Percentiles rank a stretch among this genome's conserved stretches.
Conservation (phyloP, 495 filamentous ascomycete species). For the Penicillium arizonense region DNA sequence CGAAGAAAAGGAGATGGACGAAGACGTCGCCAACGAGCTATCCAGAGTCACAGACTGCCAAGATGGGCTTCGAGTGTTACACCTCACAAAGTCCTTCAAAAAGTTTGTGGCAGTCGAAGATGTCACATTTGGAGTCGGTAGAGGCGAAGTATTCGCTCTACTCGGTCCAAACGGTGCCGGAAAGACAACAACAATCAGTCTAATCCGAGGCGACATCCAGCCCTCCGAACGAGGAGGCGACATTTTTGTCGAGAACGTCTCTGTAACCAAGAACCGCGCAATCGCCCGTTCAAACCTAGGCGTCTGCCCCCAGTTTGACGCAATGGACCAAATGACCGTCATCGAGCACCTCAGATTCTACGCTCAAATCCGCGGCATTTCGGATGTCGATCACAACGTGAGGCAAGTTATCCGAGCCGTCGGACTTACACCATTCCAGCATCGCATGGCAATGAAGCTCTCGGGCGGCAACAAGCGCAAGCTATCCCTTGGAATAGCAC, state of each 20-base stretch:
- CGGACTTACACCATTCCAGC: constrained; percentile 33
- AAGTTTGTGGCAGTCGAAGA: constrained; percentile 71
- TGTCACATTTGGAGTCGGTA: constrained; percentile 74
- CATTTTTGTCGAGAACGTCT: constrained; percentile 71
- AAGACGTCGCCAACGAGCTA: constrained; percentile 48
- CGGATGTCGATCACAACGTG: constrained; percentile 50
- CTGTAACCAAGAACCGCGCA: constrained; percentile 61
- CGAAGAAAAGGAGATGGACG: constrained; percentile 47
- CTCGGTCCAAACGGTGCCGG: constrained; percentile 88
- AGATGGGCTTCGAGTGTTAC: constrained; percentile 71
- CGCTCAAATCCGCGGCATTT: constrained; percentile 52
- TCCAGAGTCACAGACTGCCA: constrained; percentile 44
- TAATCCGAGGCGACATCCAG: constrained; percentile 80
- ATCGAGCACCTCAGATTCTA: constrained; percentile 58
- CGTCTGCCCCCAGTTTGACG: constrained; percentile 58
- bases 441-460: constrained; percentile 44
- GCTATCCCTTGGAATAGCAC: constrained; percentile 46
- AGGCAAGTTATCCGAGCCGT: constrained; percentile 42
- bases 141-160: constrained; percentile 78
- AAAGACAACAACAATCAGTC: constrained; percentile 79
- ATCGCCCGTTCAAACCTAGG: constrained; percentile 70
- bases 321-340: constrained; percentile 58
- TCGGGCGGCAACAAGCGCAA: constrained; percentile 58
- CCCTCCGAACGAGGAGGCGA: constrained; percentile 61
- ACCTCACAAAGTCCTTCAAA: constrained; percentile 75